Conservation (phyloP, 345 rosid genomes). For the Abelmoschus esculentus region DNA sequence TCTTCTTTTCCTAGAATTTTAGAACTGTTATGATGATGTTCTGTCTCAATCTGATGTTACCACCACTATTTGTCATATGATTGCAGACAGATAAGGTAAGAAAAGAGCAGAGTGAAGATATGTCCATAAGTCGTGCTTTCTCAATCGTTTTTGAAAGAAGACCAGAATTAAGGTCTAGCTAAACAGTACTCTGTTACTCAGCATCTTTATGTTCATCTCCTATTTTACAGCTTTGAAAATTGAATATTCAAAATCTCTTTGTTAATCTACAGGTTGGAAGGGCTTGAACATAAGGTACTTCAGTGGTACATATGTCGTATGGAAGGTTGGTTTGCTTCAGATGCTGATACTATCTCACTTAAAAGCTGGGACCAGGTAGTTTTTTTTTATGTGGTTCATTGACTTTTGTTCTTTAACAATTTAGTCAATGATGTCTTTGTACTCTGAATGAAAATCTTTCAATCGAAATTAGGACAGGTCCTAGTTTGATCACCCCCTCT, state of each 20-base stretch:
- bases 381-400: neutral
- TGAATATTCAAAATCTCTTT: neutral
- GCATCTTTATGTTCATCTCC: neutral
- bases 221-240: neutral
- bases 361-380: constrained; percentile 64
- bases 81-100: constrained; percentile 77
- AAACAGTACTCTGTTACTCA: neutral
- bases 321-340: constrained; percentile 99
- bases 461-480: too few species aligned
- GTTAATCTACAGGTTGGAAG: constrained; percentile 10
- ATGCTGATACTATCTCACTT: constrained; percentile 86
- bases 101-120: constrained; percentile 52
- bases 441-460: too few species aligned
- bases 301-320: constrained; percentile 98
- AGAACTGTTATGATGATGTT: neutral
- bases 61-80: constrained; percentile 11
- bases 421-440: neutral
- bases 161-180: constrained; percentile 70
- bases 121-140: constrained; percentile 63
- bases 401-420: neutral
- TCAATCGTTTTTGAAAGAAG: constrained; percentile 64
- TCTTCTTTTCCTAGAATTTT: neutral
- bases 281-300: constrained; percentile 29
- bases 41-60: constrained; percentile 4
- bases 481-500: too few species aligned